Evolutionary conservation across 2,329 filamentous ascomycete genomes (phyloP).

Genomic region (Chrysosporium queenslandicum): DNA sequence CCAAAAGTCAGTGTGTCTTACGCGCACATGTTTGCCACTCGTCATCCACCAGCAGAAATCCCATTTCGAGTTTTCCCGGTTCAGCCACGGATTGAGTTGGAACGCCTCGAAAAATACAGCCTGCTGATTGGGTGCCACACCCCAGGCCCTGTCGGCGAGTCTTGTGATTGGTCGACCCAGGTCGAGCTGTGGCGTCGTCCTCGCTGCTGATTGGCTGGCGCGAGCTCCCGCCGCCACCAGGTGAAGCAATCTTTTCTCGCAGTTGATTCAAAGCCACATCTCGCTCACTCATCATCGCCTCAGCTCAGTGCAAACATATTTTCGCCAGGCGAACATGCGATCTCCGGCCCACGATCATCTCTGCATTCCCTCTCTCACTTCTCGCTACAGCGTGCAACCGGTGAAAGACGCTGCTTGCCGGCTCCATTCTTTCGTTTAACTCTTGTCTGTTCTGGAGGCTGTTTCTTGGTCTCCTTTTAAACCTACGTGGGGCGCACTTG

Average conservation of each 20-base stretch:
- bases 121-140: neutral
- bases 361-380: neutral
- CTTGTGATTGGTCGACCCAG: neutral
- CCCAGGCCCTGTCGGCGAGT: neutral
- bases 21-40: neutral
- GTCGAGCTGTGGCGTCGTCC: neutral
- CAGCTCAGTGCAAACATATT: conserved; percentile 10
- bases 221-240: conserved; percentile 9
- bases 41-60: no score
- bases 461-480: neutral
- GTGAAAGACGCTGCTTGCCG: neutral
- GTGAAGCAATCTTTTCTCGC: neutral
- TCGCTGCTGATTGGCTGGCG: neutral
- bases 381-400: neutral
- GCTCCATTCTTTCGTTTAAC: neutral
- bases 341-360: neutral
- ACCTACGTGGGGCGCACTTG: neutral
- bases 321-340: neutral
- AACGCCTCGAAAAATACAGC: neutral
- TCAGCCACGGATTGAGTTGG: neutral
- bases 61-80: no score
- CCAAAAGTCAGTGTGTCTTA: neutral
- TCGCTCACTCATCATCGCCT: neutral
- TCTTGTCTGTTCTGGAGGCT: neutral
- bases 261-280: conserved; percentile 3